Conservation (phyloP, 2,329 filamentous ascomycete genomes). For the Biscogniauxia marginata region DNA sequence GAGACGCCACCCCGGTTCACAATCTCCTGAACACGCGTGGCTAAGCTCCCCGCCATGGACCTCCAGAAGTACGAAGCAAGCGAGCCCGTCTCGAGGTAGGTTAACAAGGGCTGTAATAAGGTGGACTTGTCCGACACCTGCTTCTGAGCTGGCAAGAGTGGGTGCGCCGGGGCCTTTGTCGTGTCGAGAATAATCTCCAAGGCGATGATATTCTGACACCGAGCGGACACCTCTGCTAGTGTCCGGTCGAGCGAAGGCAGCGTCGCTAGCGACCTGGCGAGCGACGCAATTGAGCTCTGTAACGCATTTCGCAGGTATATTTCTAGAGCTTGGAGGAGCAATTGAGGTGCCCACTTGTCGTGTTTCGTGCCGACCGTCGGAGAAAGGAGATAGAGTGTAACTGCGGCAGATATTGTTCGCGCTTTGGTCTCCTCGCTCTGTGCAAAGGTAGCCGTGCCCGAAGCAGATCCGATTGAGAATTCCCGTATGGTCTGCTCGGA, state of each 20-base stretch:
- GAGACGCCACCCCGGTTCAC: slow-evolving; percentile 78
- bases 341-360: slow-evolving; percentile 61
- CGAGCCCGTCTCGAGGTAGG: slow-evolving; percentile 81
- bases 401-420: slow-evolving; percentile 70
- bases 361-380: slow-evolving; percentile 55
- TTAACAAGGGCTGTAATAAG: slow-evolving; percentile 71
- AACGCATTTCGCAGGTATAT: slow-evolving; percentile 78
- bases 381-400: slow-evolving; percentile 79
- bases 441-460: slow-evolving; percentile 54
- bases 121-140: slow-evolving; percentile 37
- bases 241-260: slow-evolving; percentile 81
- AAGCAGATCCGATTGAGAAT: slow-evolving; percentile 67
- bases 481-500: slow-evolving; percentile 80
- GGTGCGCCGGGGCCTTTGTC: slow-evolving; percentile 67
- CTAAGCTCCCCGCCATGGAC: slow-evolving; percentile 75
- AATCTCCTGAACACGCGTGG: slow-evolving; percentile 79
- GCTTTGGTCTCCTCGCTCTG: slow-evolving; percentile 73
- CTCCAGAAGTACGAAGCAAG: slow-evolving; percentile 93
- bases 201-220: slow-evolving; percentile 90
- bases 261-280: slow-evolving; percentile 74
- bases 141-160: slow-evolving; percentile 49
- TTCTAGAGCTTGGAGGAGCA: slow-evolving; percentile 76
- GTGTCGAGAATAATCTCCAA: slow-evolving; percentile 74
- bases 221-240: slow-evolving; percentile 74
- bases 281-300: slow-evolving; percentile 71